phyloP scores from a whole-genome alignment of 768 basidiomycete species.

The Dioszegia aurantiaca region DNA sequence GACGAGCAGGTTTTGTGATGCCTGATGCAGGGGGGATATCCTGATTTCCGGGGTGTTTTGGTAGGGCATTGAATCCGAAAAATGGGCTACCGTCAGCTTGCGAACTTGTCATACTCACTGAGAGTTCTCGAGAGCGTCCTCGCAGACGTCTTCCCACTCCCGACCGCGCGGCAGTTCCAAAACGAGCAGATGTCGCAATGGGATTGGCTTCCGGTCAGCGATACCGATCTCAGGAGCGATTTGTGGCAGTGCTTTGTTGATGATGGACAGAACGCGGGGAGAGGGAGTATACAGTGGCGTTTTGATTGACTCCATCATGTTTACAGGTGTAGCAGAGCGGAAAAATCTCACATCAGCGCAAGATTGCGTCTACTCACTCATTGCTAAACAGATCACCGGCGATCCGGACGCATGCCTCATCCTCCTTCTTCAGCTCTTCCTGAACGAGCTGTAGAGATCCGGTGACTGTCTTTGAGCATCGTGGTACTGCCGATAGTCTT shows the following conservation, averaged over 20 bases:
- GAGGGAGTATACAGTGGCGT: slow-evolving; percentile 46
- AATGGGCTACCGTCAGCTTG: slow-evolving; percentile 35
- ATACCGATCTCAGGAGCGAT: slow-evolving; percentile 33
- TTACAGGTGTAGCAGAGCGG: slow-evolving; percentile 40
- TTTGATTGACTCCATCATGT: slow-evolving; percentile 38
- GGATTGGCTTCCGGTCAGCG: slow-evolving; percentile 27
- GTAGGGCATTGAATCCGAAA: slow-evolving; percentile 48
- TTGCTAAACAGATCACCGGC: slow-evolving; percentile 44
- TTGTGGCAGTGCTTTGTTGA: slow-evolving; percentile 35
- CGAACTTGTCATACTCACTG: slow-evolving; percentile 30
- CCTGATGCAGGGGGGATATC: slow-evolving; percentile 44
- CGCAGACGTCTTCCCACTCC: slow-evolving; percentile 38
- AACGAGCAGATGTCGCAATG: slow-evolving; percentile 48
- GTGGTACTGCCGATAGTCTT: slow-evolving; percentile 35
- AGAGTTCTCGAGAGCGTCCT: slow-evolving; percentile 29
- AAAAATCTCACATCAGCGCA: slow-evolving; percentile 39
- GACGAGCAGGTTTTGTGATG: slow-evolving; percentile 42
- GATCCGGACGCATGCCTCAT: slow-evolving; percentile 42
- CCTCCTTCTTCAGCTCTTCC: slow-evolving; percentile 37
- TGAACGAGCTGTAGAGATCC: slow-evolving; percentile 35
- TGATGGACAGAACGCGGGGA: slow-evolving; percentile 38
- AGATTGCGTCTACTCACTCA: slow-evolving; percentile 30
- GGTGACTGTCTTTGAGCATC: slow-evolving; percentile 28
- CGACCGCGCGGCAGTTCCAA: slow-evolving; percentile 42
- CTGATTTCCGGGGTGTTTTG: slow-evolving; percentile 48